A percentile compares a stretch with the other conserved stretches of the same genome.
These are phyloP conservation scores for Quillaja saponaria DNA, from an alignment of 306 rosid genomes.

Conservation along the genomic window DNA sequence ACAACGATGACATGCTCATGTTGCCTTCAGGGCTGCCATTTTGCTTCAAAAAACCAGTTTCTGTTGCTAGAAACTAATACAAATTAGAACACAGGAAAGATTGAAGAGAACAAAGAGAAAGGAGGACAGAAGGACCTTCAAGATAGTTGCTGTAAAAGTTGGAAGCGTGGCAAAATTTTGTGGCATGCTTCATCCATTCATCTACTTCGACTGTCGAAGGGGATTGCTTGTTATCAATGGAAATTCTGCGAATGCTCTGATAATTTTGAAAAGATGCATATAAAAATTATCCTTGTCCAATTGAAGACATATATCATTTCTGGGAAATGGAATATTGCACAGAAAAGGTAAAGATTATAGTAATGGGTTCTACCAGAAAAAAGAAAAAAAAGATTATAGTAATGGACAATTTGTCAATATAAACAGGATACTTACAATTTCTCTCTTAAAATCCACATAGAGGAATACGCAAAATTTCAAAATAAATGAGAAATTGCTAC, in stretches of 20 bases:
- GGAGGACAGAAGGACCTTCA: conserved; percentile 35
- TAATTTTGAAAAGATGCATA: conserved; percentile 1
- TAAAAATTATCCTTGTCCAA: not conserved
- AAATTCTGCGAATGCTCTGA: conserved; percentile 33
- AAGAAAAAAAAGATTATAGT: conserved; percentile 7
- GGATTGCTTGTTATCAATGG: conserved; percentile 15
- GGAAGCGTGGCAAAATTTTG: conserved; percentile 31
- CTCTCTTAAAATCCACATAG: not conserved
- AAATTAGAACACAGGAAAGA: not conserved
- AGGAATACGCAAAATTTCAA: not conserved
- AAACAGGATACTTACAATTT: not conserved
- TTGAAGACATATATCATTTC: not conserved
- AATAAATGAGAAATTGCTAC: not conserved
- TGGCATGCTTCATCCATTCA: conserved; percentile 53
- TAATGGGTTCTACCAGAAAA: not conserved
- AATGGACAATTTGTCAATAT: not conserved
- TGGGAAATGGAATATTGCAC: conserved; percentile 20
- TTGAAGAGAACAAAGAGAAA: not conserved
- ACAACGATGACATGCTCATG: conserved; percentile 30
- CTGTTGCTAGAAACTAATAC: not conserved
- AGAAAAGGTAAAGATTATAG: not conserved
- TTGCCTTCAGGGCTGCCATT: conserved; percentile 18
- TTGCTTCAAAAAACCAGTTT: not conserved
- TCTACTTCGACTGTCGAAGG: conserved; percentile 40
- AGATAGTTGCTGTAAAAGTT: conserved; percentile 20